Evolutionary conservation across 1,284 basidiomycete genomes (phyloP), one percentile per base, ranked within the genome.

Genomic region (Ustilago xerochloae): DNA sequence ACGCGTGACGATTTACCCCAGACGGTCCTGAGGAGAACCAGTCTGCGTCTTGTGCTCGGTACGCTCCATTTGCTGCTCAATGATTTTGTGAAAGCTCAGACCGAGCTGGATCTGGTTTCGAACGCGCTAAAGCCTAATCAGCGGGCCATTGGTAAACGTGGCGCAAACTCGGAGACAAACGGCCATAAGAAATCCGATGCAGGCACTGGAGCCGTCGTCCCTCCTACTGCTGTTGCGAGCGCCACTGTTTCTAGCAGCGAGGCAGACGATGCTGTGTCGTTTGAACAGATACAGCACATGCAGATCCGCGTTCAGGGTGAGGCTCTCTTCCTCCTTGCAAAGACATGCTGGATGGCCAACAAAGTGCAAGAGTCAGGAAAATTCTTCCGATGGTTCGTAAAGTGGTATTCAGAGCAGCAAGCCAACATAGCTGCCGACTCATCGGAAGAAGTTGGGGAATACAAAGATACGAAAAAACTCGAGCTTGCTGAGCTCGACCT

Each of bases 341-440:
- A 56, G n/a, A 48, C 55, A 24, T 65, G 55, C 18, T 62, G 62
- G 52, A 33, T 74, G 58, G 47, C 35, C 5, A 58, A 63, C 53
- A 69, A 74, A 38, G 41, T 46, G 36, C 71, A 74, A 26, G 63
- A 69, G 39, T 35, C 66, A 10, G 48, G 41, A 38, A 62, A 63
- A 18, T 74, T 69, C 39, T 62, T 51, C 22, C 51, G 66, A 4
- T 74, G 66, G 66, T 63, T 63, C 45, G 39, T 32, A 28, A 65
- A 54, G 32, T 74, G 71, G 71, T 59, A 63, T 32, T 54, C 60
- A 3, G 57, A 67, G 36, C 63, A 71, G 51, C 66, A 69, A 48
- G 52, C 46, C 0, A 16, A 32, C 15, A 16, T 52, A 1, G 47
- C 36, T 29, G 56, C 51, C 18, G 28, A 60, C 0, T 16, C 10